Conservation (phyloP, 208 protist genomes). For the Tritrichomonas foetus region DNA sequence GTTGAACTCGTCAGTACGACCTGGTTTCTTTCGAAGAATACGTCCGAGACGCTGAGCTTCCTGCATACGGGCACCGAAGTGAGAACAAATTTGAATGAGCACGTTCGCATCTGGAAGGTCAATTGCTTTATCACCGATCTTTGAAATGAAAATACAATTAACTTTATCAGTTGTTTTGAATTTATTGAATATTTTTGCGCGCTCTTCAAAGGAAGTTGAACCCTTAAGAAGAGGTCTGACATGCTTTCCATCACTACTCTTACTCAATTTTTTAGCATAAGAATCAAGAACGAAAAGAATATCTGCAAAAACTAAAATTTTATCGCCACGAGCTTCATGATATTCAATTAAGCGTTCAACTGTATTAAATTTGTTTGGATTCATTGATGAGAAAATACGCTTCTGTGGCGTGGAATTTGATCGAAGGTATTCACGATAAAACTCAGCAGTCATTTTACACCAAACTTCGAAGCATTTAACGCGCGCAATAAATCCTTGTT, state of each 20-base stretch:
- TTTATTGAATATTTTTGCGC: constrained; percentile 36
- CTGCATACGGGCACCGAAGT: constrained; percentile 79
- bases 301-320: constrained; percentile 92
- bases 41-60: constrained; percentile 85
- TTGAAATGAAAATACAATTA: constrained; percentile 89
- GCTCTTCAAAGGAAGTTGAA: constrained; percentile 69
- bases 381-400: constrained; percentile 54
- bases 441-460: constrained; percentile 87
- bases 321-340: constrained; percentile 80
- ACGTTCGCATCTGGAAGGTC: constrained; percentile 94
- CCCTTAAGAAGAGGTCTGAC: constrained; percentile 73
- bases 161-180: constrained; percentile 43
- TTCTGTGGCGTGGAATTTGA: background rate
- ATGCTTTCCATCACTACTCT: background rate
- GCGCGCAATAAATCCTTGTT: constrained; percentile 81
- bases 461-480: constrained; percentile 95
- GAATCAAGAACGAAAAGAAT: constrained; percentile 83
- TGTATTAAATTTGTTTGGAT: constrained; percentile 77
- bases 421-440: constrained; percentile 69
- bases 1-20: constrained; percentile 68
- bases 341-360: constrained; percentile 77
- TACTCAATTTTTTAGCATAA: constrained; percentile 75
- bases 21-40: constrained; percentile 62
- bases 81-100: constrained; percentile 89
- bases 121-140: constrained; percentile 64